Percentiles rank a stretch among this genome's conserved stretches.
phyloP scores from a whole-genome alignment of 2,329 filamentous ascomycete species.

The Periconia macrospinosa region DNA sequence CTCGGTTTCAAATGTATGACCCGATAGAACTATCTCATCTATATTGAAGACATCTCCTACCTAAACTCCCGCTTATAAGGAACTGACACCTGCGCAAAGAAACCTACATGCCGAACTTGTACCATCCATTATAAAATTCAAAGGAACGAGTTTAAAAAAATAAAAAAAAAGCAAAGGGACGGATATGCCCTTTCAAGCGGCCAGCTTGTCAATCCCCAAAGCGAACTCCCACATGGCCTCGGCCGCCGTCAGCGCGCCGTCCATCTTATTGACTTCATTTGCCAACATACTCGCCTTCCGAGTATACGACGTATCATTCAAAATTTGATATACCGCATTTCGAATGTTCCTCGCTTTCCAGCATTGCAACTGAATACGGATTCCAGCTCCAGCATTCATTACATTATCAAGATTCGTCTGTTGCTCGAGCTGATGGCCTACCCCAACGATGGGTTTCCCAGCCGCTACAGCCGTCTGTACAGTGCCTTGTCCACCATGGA shows the following conservation, averaged over 20 bases:
- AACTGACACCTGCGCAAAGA: no score
- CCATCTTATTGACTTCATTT: constrained; percentile 30
- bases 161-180: no score
- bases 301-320: constrained; percentile 27
- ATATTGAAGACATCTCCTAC: no score
- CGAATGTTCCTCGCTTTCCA: constrained; percentile 34
- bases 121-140: no score
- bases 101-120: no score
- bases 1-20: no score
- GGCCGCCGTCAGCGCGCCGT: constrained; percentile 31
- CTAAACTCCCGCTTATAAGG: no score
- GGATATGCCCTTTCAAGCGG: background rate
- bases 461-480: constrained; percentile 35
- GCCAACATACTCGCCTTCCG: constrained; percentile 24
- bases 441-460: constrained; percentile 35
- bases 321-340: constrained; percentile 23
- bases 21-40: no score
- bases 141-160: no score
- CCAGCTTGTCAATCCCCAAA: constrained; percentile 3
- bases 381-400: constrained; percentile 34
- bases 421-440: constrained; percentile 36
- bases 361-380: constrained; percentile 30
- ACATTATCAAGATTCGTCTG: constrained; percentile 39
- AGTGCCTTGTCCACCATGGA: constrained; percentile 36
- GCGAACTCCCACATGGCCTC: constrained; percentile 38